Percentiles rank a stretch among this genome's conserved stretches.
Evolutionary conservation across 345 rosid species (phyloP).

Genomic region (Euphorbia pulcherrima): DNA sequence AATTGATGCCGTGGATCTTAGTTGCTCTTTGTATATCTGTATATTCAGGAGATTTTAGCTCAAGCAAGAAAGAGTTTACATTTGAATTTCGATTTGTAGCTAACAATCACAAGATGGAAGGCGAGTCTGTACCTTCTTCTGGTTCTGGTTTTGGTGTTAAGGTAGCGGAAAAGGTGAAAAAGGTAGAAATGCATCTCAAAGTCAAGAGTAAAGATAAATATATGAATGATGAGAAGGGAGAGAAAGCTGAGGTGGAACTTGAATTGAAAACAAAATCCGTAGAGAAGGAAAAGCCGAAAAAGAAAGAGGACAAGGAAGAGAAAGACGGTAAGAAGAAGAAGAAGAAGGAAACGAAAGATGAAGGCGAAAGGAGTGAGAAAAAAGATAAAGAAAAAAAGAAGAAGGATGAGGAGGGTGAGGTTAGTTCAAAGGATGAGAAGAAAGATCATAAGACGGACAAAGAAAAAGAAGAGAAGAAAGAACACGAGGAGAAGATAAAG

Average conservation of each 20-base stretch:
- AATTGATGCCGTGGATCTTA: neutral
- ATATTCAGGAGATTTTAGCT: conserved; percentile 24
- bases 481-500: conserved; percentile 6
- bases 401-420: neutral
- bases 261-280: conserved; percentile 53
- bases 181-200: conserved; percentile 53
- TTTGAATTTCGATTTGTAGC: conserved; percentile 19
- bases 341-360: neutral
- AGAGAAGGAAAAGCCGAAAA: conserved; percentile 46
- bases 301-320: conserved; percentile 5
- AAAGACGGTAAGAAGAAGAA: neutral
- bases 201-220: conserved; percentile 44
- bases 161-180: conserved; percentile 35
- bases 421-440: conserved; percentile 18
- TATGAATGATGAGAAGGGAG: conserved; percentile 28
- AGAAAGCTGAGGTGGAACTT: conserved; percentile 42
- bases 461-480: conserved; percentile 9
- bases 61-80: conserved; percentile 12
- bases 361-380: neutral
- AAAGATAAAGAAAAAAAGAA: conserved; percentile 6
- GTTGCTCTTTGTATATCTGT: neutral
- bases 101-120: conserved; percentile 24
- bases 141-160: conserved; percentile 24
- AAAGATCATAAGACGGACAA: conserved; percentile 6
- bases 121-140: conserved; percentile 23